These are phyloP conservation scores for Neurospora sp. DNA, from an alignment of 495 filamentous ascomycete genomes.

Conservation along the genomic window DNA sequence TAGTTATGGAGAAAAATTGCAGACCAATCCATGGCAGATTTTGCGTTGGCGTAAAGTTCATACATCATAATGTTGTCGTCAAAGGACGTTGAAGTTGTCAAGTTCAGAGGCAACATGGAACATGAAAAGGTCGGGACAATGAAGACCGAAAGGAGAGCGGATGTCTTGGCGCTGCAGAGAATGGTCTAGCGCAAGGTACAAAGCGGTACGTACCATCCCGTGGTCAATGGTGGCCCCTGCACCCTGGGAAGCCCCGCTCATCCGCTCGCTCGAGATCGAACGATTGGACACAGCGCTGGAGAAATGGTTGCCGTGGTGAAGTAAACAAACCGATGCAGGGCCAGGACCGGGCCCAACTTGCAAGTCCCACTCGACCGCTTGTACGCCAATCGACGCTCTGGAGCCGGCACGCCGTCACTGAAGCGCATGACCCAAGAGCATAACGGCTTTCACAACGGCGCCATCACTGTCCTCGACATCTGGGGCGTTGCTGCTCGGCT, in stretches of 20 bases:
- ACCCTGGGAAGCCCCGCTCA: neutral
- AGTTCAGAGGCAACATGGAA: neutral
- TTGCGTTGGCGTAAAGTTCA: too few species aligned
- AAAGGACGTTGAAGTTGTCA: neutral
- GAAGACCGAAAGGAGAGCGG: neutral
- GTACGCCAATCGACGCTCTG: slow-evolving; percentile 18
- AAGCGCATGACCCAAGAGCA: slow-evolving; percentile 14
- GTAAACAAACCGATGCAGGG: slow-evolving; percentile 9
- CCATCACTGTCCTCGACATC: slow-evolving; percentile 13
- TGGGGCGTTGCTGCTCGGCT: slow-evolving; percentile 26
- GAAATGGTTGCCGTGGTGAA: slow-evolving; percentile 21
- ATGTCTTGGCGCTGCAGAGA: neutral
- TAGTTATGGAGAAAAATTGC: neutral
- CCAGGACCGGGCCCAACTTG: neutral
- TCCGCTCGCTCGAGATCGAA: neutral
- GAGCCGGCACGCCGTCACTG: neutral
- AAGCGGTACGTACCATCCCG: neutral
- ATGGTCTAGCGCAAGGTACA: neutral
- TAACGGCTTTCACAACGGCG: slow-evolving; percentile 18
- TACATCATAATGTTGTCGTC: neutral
- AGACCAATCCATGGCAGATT: neutral
- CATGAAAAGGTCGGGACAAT: neutral
- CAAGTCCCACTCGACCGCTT: slow-evolving; percentile 10
- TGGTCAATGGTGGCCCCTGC: neutral
- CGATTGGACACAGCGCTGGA: neutral